Conservation (phyloP, 2,329 filamentous ascomycete species). For the Pyrenophora tritici-repentis region DNA sequence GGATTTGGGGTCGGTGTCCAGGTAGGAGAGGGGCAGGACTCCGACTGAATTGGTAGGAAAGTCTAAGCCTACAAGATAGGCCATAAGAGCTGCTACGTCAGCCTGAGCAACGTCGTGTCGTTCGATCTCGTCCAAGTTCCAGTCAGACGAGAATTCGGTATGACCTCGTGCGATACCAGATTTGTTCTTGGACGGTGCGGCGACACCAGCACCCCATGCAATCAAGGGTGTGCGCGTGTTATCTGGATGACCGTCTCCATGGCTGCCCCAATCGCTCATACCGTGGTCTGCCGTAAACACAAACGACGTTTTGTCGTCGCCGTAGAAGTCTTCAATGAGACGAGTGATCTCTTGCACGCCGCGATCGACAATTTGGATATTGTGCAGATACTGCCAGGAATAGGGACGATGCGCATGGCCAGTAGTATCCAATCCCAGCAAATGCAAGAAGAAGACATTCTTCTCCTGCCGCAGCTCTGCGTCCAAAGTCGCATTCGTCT, state of each 20-base stretch:
- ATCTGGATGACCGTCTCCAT: conserved; percentile 95
- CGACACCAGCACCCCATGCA: conserved; percentile 90
- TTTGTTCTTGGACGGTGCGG: conserved; percentile 66
- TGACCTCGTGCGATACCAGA: conserved; percentile 74
- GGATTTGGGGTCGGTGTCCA: conserved; percentile 71
- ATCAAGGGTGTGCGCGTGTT: conserved; percentile 95
- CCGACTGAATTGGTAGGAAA: conserved; percentile 97
- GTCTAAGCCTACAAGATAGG: conserved; percentile 83
- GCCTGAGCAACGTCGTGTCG: conserved; percentile 93
- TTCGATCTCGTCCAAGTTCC: conserved; percentile 78
- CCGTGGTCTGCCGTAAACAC: conserved; percentile 98
- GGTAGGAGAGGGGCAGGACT: conserved; percentile 81
- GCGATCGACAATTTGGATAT: conserved; percentile 91
- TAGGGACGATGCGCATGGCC: conserved; percentile 89
- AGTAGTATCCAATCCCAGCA: conserved; percentile 88
- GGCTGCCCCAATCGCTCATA: conserved; percentile 99
- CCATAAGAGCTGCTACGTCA: conserved; percentile 93
- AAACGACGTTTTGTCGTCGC: conserved; percentile 81
- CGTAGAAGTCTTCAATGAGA: conserved; percentile 84
- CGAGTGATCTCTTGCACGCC: conserved; percentile 84
- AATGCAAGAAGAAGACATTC: conserved; percentile 90
- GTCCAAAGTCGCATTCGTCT: conserved; percentile 75
- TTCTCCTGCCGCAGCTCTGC: conserved; percentile 78
- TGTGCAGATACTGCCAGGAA: conserved; percentile 91
- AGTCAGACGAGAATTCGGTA: conserved; percentile 86